Evolutionary conservation across 805 yeast genomes (phyloP), one percentile per base, ranked within the genome.

Genomic region (Isabelozyma gotoi): DNA sequence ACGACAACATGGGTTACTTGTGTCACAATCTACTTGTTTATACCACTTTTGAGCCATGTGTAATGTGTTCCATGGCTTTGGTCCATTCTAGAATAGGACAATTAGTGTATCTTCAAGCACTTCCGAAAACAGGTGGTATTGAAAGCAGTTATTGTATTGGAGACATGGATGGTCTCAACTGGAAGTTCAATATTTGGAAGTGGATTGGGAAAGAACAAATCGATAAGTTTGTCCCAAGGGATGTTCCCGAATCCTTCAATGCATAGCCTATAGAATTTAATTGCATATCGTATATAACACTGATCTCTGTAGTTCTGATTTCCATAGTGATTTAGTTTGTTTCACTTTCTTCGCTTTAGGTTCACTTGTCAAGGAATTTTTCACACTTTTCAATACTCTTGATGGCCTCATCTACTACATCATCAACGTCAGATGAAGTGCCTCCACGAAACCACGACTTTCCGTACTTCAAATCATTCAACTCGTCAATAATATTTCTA

Each of bases 21-120:
- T 91, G 98, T 58, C 77, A 84, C 29, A 78, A 83, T 42, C 75
- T 81, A 50, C 82, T 87, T 47, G 89, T 94, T 0, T 89, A 86
- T 57, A 86, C 95, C 1, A 85, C 96, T 0, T 96, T 90, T 59
- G 99, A 94, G 62, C 99, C 99, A 0, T 94, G 99, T 56, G 79
- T 88, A 0, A 94, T 92, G 97, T 94, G 99, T 57, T 68, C 88
- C 5, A 94, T 94, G 99, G 98, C 98, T 0, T 70, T 94, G 33
- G 83, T 91, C 8, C 99, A 94, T 60, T 92, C 98, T 1, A 72
- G 99, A 39, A 77, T 94, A 0, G 76, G 81, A 12, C 71, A 89
- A 41, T 66, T 92, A 27, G 67, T 87, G 1, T 92, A 82, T 62
- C 51, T 86, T 14, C 65, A 68, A 33, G 47, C 52, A 11, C 67